phyloP scores from a whole-genome alignment of 202 grass and related monocot genomes.

The Sporobolus alterniflorus region DNA sequence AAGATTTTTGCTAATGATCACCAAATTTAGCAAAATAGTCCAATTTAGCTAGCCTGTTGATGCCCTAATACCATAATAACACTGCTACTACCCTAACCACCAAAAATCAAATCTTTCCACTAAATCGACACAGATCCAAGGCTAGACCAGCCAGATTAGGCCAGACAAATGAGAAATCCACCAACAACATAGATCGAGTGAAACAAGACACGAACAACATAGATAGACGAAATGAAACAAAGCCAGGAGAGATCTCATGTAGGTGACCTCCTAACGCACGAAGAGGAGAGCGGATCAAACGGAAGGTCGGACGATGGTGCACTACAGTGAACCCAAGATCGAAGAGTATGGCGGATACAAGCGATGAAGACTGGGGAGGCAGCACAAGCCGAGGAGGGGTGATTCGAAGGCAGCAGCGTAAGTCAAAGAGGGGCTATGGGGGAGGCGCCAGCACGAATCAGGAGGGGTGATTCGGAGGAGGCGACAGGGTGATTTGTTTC shows the following conservation, averaged over 20 bases:
- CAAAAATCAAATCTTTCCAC: not conserved
- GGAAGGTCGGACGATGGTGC: not conserved
- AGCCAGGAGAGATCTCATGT: not conserved
- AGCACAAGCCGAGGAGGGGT: too few species aligned
- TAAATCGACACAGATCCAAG: slow-evolving; percentile 29
- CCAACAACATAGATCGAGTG: slow-evolving; percentile 5
- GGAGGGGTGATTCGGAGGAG: too few species aligned
- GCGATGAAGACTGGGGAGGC: too few species aligned
- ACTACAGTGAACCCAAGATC: slow-evolving; percentile 55
- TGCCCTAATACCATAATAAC: not conserved
- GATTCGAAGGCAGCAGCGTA: too few species aligned
- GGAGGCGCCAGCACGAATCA: too few species aligned
- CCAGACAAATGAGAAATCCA: not conserved
- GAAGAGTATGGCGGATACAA: slow-evolving; percentile 39
- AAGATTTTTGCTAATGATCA: too few species aligned
- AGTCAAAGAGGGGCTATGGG: too few species aligned
- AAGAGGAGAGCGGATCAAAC: slow-evolving; percentile 25
- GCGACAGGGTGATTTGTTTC: too few species aligned
- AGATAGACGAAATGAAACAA: not conserved
- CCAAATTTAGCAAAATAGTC: too few species aligned
- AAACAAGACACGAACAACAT: not conserved
- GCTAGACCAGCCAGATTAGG: not conserved
- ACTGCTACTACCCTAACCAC: not conserved
- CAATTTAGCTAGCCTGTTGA: too few species aligned
- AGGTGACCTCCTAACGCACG: slow-evolving; percentile 48